Conservation (phyloP, 164 flowering plant species). For the Magnolia sinica region DNA sequence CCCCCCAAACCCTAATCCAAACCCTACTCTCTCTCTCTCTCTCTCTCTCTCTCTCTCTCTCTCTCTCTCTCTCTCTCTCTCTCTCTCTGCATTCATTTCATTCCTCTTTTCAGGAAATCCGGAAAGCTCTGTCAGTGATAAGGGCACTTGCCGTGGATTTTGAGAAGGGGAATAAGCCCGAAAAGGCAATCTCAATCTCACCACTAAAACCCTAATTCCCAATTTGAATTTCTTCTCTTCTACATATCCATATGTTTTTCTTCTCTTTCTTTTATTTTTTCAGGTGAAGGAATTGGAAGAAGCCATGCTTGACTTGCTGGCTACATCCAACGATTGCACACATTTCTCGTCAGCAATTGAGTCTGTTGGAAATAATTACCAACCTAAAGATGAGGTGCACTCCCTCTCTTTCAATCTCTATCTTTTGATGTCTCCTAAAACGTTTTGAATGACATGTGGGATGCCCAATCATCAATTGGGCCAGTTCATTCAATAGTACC, state of each 20-base stretch:
- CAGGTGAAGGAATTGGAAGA: slow-evolving; percentile 80
- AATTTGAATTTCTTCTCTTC: neutral
- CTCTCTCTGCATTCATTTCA: neutral
- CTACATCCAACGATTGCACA: slow-evolving; percentile 40
- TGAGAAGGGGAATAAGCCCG: slow-evolving; percentile 53
- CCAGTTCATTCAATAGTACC: no score
- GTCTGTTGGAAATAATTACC: slow-evolving; percentile 44
- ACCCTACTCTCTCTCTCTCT: neutral
- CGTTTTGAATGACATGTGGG: no score
- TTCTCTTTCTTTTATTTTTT: neutral
- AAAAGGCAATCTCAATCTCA: slow-evolving; percentile 13
- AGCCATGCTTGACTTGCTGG: slow-evolving; percentile 50
- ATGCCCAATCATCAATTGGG: no score
- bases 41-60: neutral
- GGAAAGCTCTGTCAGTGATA: slow-evolving; percentile 40
- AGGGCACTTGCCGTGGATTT: slow-evolving; percentile 65
- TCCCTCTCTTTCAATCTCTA: neutral
- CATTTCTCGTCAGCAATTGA: slow-evolving; percentile 51
- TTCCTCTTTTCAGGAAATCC: slow-evolving; percentile 55
- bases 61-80: neutral
- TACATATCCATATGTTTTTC: neutral
- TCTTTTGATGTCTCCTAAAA: neutral
- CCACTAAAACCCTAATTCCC: neutral
- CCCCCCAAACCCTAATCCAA: neutral
- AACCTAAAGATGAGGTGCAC: slow-evolving; percentile 52